Percentiles rank a stretch among this genome's conserved stretches.
Evolutionary conservation across 768 basidiomycete species (phyloP).

Genomic region (Symmetrospora coprosmae): DNA sequence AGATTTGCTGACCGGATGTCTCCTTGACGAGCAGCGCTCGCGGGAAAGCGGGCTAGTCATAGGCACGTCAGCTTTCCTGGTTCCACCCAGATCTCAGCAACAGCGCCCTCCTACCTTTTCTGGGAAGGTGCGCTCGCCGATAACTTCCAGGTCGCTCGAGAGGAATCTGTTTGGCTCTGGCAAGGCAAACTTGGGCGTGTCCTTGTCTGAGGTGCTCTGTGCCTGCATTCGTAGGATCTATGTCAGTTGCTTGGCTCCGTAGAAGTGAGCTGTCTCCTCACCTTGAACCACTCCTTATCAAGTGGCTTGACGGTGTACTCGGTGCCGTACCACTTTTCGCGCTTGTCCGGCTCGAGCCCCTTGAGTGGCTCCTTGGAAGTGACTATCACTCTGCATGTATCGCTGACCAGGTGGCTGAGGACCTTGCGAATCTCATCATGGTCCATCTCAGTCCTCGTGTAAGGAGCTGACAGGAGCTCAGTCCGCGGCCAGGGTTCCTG

Average conservation of each 20-base stretch:
- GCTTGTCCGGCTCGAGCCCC: constrained; percentile 36
- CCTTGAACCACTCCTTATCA: constrained; percentile 43
- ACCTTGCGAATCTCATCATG: not conserved
- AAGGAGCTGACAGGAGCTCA: not conserved
- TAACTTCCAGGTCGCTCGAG: constrained; percentile 51
- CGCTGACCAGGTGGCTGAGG: not conserved
- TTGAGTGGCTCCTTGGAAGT: not conserved
- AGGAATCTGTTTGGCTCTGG: constrained; percentile 79
- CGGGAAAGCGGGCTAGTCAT: not conserved
- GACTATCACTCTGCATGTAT: not conserved
- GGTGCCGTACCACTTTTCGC: constrained; percentile 82
- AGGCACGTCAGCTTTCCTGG: too few species aligned
- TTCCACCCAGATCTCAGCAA: too few species aligned
- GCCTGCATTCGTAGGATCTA: too few species aligned
- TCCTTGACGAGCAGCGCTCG: constrained; percentile 64
- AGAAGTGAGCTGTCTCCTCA: too few species aligned
- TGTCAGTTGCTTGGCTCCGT: too few species aligned
- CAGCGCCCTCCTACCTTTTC: too few species aligned
- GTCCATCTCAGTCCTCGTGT: not conserved
- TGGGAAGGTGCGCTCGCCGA: not conserved
- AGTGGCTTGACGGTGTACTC: constrained; percentile 49
- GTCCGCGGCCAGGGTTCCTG: not conserved
- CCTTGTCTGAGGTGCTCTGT: too few species aligned
- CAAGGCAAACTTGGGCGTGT: constrained; percentile 60
- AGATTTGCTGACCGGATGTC: constrained; percentile 57